phyloP scores from a whole-genome alignment of 805 yeast species.

The Kodamaea jinghongensis region DNA sequence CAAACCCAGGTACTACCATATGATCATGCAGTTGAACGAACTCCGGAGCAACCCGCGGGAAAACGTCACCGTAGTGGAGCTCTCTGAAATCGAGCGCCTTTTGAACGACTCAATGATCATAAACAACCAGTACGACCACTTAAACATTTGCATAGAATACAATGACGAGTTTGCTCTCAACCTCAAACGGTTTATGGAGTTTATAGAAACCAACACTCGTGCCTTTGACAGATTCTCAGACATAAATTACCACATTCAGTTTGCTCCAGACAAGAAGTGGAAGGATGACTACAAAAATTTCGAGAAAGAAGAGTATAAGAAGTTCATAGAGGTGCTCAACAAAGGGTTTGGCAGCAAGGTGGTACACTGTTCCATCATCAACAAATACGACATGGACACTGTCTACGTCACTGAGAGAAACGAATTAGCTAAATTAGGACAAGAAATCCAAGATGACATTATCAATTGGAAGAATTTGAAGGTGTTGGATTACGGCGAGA shows the following conservation, averaged over 20 bases:
- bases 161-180: constrained; percentile 26
- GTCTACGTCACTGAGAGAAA: constrained; percentile 33
- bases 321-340: constrained; percentile 22
- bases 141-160: constrained; percentile 33
- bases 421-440: constrained; percentile 31
- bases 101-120: constrained; percentile 11
- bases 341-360: constrained; percentile 27
- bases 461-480: constrained; percentile 32
- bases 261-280: constrained; percentile 32
- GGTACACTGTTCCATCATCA: constrained; percentile 37
- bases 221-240: constrained; percentile 16
- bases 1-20: constrained; percentile 26
- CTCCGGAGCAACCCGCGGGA: constrained; percentile 18
- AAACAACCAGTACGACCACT: constrained; percentile 17
- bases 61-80: constrained; percentile 18
- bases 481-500: constrained; percentile 37
- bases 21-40: constrained; percentile 24
- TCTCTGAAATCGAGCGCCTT: constrained; percentile 17
- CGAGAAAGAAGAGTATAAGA: constrained; percentile 24
- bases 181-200: constrained; percentile 19
- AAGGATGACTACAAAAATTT: constrained; percentile 21
- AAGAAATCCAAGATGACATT: constrained; percentile 38
- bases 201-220: constrained; percentile 17
- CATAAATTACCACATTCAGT: constrained; percentile 35
- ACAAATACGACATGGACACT: constrained; percentile 34